Conservation (phyloP, 805 yeast genomes). For the Jamesozyma spencerorum region DNA sequence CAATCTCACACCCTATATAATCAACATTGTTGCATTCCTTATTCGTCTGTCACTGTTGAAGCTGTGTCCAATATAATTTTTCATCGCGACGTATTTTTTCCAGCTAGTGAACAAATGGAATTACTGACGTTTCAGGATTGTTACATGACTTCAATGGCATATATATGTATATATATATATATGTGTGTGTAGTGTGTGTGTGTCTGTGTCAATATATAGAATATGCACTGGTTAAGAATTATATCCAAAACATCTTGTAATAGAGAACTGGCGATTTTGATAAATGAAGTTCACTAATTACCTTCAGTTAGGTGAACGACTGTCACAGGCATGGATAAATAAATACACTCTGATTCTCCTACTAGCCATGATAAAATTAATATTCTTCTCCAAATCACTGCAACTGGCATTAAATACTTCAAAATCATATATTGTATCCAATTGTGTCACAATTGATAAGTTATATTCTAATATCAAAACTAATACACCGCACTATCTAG, state of each 20-base stretch:
- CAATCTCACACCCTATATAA: no score
- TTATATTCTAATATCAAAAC: constrained; percentile 27
- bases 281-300: constrained; percentile 21
- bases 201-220: no score
- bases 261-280: no score
- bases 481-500: constrained; percentile 49
- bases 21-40: no score
- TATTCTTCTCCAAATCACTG: constrained; percentile 45
- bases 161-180: no score
- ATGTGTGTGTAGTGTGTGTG: no score
- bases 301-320: constrained; percentile 41
- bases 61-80: no score
- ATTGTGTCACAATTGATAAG: constrained; percentile 42
- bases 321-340: constrained; percentile 62
- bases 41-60: no score
- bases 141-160: background rate
- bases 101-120: no score
- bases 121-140: background rate
- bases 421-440: constrained; percentile 30
- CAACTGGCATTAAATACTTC: constrained; percentile 35
- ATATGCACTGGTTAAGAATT: no score
- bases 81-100: no score
- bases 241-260: no score
- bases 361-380: constrained; percentile 50
- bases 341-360: constrained; percentile 48